Conservation (phyloP, 177 flowering plant species). For the Vitis hybrid region DNA sequence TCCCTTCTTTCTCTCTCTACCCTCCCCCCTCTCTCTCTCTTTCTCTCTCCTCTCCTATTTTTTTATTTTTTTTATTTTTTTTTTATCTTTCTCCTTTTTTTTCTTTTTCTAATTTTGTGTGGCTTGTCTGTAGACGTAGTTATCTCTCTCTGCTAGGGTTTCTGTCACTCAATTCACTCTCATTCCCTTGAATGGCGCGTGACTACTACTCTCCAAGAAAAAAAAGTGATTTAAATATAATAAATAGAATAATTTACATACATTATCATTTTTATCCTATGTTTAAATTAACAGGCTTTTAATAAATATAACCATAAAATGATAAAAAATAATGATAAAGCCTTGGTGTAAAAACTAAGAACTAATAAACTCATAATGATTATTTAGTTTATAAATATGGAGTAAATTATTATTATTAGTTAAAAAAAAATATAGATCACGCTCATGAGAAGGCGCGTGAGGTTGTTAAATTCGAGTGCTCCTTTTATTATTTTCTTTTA, state of each 20-base stretch:
- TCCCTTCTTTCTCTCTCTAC: slow-evolving; percentile 25
- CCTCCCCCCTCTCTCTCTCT: slow-evolving; percentile 25
- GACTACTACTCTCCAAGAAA: too few species aligned
- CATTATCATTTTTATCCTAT: too few species aligned
- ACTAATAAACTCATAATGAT: too few species aligned
- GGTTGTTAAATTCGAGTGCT: neutral
- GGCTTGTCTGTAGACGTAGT: slow-evolving; percentile 43
- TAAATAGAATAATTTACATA: too few species aligned
- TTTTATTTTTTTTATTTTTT: neutral
- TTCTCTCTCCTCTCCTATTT: slow-evolving; percentile 4
- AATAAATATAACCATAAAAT: too few species aligned
- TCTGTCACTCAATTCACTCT: slow-evolving; percentile 9
- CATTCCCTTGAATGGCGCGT: slow-evolving; percentile 18
- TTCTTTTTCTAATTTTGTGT: slow-evolving; percentile 25
- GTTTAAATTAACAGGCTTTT: neutral
- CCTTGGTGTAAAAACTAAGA: too few species aligned
- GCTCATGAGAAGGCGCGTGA: slow-evolving; percentile 2
- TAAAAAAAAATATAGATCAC: neutral
- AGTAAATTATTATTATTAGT: too few species aligned
- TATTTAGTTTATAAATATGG: too few species aligned
- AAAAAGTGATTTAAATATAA: too few species aligned
- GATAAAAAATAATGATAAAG: too few species aligned
- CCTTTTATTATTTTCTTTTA: slow-evolving; percentile 17
- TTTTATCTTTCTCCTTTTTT: slow-evolving; percentile 2
- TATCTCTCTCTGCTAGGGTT: slow-evolving; percentile 31